Evolutionary conservation across 1,284 basidiomycete species (phyloP).

Genomic region (Coniophora puteana): DNA sequence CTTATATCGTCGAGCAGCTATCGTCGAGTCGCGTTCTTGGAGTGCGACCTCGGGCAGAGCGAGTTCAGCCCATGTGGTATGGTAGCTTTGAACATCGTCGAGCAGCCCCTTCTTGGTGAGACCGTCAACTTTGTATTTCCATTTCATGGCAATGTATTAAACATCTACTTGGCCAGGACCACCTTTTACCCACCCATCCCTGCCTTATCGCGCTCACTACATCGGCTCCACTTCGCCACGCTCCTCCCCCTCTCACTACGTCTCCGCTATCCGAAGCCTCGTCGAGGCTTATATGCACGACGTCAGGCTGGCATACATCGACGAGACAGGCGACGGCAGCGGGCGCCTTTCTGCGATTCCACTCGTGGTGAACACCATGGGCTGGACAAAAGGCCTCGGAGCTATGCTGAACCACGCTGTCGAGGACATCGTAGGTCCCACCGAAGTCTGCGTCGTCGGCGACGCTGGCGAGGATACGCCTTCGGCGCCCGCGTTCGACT

Average conservation of each 20-base stretch:
- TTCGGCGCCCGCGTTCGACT: too few relatives aligned
- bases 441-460: slow-evolving; percentile 36
- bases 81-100: slow-evolving; percentile 77
- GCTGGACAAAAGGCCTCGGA: slow-evolving; percentile 94
- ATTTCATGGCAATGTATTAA: background rate
- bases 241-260: slow-evolving; percentile 77
- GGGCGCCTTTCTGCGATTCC: slow-evolving; percentile 63
- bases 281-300: slow-evolving; percentile 72
- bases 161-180: slow-evolving; percentile 51
- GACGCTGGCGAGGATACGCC: too few relatives aligned
- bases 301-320: slow-evolving; percentile 47
- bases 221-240: slow-evolving; percentile 80
- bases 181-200: slow-evolving; percentile 76
- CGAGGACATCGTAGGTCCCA: slow-evolving; percentile 60
- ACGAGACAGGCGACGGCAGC: slow-evolving; percentile 24
- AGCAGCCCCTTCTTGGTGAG: slow-evolving; percentile 67
- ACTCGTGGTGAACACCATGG: slow-evolving; percentile 93
- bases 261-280: slow-evolving; percentile 66
- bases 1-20: slow-evolving; percentile 40
- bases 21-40: slow-evolving; percentile 80
- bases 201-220: slow-evolving; percentile 78
- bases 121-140: slow-evolving; percentile 1
- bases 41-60: slow-evolving; percentile 91
- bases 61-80: slow-evolving; percentile 90
- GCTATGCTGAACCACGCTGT: slow-evolving; percentile 75